Conservation (phyloP, 2,329 filamentous ascomycete species). For the Colletotrichum kahawae region DNA sequence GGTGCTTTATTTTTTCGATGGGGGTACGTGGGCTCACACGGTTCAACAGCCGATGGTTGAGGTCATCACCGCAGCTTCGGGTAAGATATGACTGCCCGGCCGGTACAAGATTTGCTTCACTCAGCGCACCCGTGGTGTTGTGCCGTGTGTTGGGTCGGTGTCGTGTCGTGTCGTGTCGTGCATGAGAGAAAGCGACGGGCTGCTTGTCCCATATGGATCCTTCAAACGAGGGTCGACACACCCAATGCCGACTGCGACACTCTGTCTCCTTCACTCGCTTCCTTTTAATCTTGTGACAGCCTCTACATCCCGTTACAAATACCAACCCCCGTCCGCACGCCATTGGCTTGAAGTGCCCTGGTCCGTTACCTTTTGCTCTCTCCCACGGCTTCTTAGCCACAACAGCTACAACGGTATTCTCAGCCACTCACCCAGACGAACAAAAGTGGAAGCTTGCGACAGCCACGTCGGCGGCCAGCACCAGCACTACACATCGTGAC, state of each 20-base stretch:
- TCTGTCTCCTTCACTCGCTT: not conserved
- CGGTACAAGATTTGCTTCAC: not conserved
- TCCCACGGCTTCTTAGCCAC: not conserved
- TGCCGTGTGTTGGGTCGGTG: not conserved
- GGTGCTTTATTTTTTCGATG: not conserved
- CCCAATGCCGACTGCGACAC: conserved; percentile 13
- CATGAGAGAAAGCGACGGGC: conserved; percentile 7
- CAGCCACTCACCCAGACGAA: not conserved
- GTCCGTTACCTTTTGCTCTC: not conserved
- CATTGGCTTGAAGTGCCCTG: not conserved
- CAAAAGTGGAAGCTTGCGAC: not conserved
- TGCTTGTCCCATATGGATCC: conserved; percentile 13
- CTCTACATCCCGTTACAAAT: conserved; percentile 17
- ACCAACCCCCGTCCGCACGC: not conserved
- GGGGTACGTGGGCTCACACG: not conserved
- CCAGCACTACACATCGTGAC: not conserved
- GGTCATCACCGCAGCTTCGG: not conserved
- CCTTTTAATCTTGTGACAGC: conserved; percentile 15
- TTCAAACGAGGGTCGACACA: conserved; percentile 15
- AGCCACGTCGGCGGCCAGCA: not conserved
- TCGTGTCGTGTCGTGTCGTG: conserved; percentile 11
- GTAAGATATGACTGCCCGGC: not conserved
- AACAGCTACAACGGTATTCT: not conserved
- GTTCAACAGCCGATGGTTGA: not conserved
- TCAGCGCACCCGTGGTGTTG: not conserved